phyloP scores from a whole-genome alignment of 2,329 filamentous ascomycete genomes.

The Microdochium paspali region DNA sequence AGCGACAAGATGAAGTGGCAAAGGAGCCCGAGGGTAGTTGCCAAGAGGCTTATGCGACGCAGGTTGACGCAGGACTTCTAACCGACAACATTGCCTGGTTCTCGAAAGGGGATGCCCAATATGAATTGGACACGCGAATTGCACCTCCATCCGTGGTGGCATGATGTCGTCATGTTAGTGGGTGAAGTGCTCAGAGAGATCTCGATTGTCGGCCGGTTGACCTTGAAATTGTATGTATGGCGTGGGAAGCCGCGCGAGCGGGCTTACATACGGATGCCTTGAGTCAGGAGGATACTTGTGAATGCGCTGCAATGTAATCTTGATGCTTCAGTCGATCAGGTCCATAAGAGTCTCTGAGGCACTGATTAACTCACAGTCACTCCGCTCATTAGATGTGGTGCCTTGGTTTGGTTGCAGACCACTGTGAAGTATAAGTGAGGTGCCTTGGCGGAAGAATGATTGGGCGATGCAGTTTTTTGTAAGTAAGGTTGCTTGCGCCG shows the following conservation, averaged over 20 bases:
- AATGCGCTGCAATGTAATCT: too few species aligned
- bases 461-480: neutral
- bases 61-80: neutral
- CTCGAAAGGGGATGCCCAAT: neutral
- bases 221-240: too few species aligned
- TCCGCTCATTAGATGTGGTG: neutral
- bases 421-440: neutral
- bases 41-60: neutral
- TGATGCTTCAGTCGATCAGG: too few species aligned
- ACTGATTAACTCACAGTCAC: neutral
- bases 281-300: neutral
- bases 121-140: neutral
- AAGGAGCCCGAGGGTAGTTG: neutral
- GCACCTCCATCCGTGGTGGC: neutral
- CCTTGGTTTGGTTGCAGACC: neutral
- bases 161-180: neutral
- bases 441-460: neutral
- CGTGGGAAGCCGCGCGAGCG: too few species aligned
- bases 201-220: too few species aligned
- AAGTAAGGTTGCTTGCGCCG: neutral
- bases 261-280: neutral
- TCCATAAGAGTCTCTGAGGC: neutral
- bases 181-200: too few species aligned
- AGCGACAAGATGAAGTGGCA: neutral
- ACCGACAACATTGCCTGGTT: neutral